Evolutionary conservation across 208 protist species (phyloP).

Genomic region (Lotmaria passim): DNA sequence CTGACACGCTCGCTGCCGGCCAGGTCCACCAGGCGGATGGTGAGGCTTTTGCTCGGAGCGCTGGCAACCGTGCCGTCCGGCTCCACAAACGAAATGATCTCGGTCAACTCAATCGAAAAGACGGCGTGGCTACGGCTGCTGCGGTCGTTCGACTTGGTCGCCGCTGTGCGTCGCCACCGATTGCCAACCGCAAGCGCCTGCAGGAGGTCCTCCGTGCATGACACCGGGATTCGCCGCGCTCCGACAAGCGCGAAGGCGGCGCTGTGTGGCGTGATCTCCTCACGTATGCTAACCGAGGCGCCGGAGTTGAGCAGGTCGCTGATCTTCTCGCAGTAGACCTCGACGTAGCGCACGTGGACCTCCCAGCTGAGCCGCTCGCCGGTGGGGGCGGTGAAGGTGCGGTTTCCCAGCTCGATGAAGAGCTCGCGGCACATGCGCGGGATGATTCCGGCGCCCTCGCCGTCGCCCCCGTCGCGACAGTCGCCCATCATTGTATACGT

Average conservation of each 20-base stretch:
- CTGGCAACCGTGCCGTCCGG: constrained; percentile 61
- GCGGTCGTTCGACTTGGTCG: constrained; percentile 82
- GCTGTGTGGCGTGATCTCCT: constrained; percentile 68
- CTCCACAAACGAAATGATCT: constrained; percentile 67
- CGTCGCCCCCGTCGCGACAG: constrained; percentile 12
- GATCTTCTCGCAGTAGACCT: constrained; percentile 92
- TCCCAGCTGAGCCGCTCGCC: constrained; percentile 78
- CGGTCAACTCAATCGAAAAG: constrained; percentile 80
- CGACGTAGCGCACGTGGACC: constrained; percentile 84
- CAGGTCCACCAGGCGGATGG: constrained; percentile 85
- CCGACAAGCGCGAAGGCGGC: constrained; percentile 70
- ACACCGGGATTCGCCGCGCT: constrained; percentile 51
- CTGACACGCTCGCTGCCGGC: constrained; percentile 88
- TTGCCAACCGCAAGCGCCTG: constrained; percentile 74
- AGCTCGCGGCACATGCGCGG: constrained; percentile 84
- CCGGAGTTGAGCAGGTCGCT: constrained; percentile 84
- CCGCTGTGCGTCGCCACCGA: constrained; percentile 66
- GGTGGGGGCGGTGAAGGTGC: constrained; percentile 43
- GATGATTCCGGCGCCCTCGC: constrained; percentile 73
- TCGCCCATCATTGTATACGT: constrained; percentile 92
- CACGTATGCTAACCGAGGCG: constrained; percentile 58
- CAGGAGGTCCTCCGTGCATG: constrained; percentile 60
- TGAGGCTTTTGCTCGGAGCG: constrained; percentile 69
- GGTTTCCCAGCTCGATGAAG: constrained; percentile 61
- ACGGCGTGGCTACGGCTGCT: constrained; percentile 90